Conservation (phyloP, 805 yeast genomes). For the Metschnikowia borealis region DNA sequence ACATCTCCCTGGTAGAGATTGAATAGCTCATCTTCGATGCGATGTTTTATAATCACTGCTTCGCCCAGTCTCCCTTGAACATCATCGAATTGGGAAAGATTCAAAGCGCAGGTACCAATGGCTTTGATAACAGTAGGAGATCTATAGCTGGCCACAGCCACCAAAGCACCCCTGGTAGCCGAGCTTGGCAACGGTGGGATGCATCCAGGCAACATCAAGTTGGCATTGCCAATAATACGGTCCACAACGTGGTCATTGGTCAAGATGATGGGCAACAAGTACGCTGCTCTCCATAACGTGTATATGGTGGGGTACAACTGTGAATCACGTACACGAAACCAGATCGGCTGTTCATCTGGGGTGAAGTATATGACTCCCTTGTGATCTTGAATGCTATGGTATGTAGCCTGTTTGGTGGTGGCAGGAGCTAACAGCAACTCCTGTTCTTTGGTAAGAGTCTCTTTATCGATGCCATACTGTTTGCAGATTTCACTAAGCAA, state of each 20-base stretch:
- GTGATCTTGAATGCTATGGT: conserved; percentile 47
- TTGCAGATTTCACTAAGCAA: conserved; percentile 42
- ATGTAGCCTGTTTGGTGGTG: conserved; percentile 59
- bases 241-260: conserved; percentile 76
- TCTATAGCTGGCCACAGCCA: conserved; percentile 63
- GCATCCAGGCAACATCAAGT: conserved; percentile 73
- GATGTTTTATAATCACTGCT: conserved; percentile 72
- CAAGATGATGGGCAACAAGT: conserved; percentile 57
- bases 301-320: conserved; percentile 65
- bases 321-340: conserved; percentile 62
- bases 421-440: conserved; percentile 45
- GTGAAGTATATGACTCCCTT: conserved; percentile 65
- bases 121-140: conserved; percentile 66
- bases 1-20: conserved; percentile 47
- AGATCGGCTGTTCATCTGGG: conserved; percentile 61
- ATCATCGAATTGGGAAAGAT: conserved; percentile 40
- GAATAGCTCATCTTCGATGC: conserved; percentile 60
- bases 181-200: conserved; percentile 53
- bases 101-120: conserved; percentile 57
- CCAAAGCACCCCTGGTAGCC: conserved; percentile 51
- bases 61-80: conserved; percentile 70
- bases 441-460: conserved; percentile 38
- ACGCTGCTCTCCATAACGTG: conserved; percentile 68
- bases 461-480: conserved; percentile 37
- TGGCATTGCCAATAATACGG: conserved; percentile 73